Conservation (phyloP, 2,329 filamentous ascomycete species). For the Ophiostoma himal-ulmi region DNA sequence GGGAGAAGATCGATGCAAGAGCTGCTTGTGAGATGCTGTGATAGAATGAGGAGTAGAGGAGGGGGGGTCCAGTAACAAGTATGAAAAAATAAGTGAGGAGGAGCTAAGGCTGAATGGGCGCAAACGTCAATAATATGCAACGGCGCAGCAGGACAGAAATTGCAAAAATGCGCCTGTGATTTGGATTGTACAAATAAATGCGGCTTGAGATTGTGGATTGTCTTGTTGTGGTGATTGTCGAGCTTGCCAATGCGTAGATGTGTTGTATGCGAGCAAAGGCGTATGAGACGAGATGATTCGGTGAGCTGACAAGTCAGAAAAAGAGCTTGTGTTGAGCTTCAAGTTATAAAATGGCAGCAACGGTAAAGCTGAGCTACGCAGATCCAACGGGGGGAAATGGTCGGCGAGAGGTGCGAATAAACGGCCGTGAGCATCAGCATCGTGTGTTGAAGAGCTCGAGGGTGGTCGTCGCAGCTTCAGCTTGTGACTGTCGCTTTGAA, state of each 20-base stretch:
- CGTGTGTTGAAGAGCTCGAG: slow-evolving; percentile 22
- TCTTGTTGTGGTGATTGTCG: neutral
- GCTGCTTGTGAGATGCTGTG: neutral
- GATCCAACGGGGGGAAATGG: slow-evolving; percentile 30
- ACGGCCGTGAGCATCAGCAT: slow-evolving; percentile 30
- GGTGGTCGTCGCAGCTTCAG: neutral
- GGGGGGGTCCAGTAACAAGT: neutral
- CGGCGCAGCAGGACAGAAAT: neutral
- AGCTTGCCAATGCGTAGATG: neutral
- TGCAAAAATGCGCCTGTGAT: neutral
- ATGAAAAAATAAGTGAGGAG: slow-evolving; percentile 5
- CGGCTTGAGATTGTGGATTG: neutral
- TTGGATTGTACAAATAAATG: neutral
- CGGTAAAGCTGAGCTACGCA: neutral
- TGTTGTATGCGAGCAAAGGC: neutral
- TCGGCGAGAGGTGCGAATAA: slow-evolving; percentile 26
- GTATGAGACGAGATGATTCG: neutral
- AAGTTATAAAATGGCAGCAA: neutral
- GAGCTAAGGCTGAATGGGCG: slow-evolving; percentile 10
- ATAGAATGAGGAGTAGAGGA: neutral
- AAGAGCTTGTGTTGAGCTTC: neutral
- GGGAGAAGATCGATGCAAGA: neutral
- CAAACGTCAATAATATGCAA: neutral
- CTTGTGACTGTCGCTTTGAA: neutral
- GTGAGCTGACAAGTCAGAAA: neutral